These are phyloP conservation scores for Straminergon stramineum DNA, from an alignment of 225 moss, liverwort and hornwort species.

Conservation along the genomic window DNA sequence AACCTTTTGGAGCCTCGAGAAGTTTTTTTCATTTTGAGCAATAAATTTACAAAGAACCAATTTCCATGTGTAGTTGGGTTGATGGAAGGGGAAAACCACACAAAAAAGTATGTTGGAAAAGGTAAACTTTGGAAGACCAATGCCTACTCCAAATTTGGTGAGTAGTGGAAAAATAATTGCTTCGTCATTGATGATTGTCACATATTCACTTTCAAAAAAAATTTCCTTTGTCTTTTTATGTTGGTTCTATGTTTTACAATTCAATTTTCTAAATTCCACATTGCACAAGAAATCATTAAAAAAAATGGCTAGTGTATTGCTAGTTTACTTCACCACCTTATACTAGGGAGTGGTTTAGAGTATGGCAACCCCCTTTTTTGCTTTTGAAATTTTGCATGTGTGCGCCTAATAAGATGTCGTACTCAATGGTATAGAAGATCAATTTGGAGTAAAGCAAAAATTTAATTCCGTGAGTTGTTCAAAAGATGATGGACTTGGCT, in stretches of 20 bases:
- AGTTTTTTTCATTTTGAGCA: neutral
- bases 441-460: neutral
- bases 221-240: fast-evolving
- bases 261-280: neutral
- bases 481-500: fast-evolving
- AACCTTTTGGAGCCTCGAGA: neutral
- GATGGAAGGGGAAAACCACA: neutral
- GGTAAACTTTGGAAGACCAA: neutral
- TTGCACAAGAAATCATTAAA: neutral
- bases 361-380: neutral
- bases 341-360: too few species aligned
- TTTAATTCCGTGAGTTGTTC: fast-evolving
- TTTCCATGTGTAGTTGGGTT: fast-evolving
- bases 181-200: too few species aligned
- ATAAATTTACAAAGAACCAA: neutral
- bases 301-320: too few species aligned
- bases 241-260: neutral
- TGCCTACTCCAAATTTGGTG: too few species aligned
- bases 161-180: too few species aligned
- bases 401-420: fast-evolving
- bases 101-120: neutral
- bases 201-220: too few species aligned
- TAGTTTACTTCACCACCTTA: too few species aligned
- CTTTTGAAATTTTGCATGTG: neutral
- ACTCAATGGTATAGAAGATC: neutral